Evolutionary conservation across 2,329 filamentous ascomycete genomes (phyloP), one percentile per base, ranked within the genome.

Genomic region (Neocatenulostroma microsporum): DNA sequence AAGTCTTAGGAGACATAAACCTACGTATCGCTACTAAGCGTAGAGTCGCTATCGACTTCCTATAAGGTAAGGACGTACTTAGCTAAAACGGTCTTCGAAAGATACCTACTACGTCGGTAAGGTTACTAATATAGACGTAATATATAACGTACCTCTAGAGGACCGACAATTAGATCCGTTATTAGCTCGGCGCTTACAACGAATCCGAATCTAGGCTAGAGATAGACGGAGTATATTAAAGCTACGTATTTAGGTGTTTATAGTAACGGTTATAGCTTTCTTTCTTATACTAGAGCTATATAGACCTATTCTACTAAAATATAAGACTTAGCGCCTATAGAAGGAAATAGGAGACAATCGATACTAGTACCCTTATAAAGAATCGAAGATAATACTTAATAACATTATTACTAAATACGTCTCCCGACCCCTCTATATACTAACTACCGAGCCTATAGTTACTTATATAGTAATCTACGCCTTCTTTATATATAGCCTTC

Each of bases 401-500:
- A 61, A 57, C 24, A 55, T 66, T 39, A 41, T 67, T 12, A 65
- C 58, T 5, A 68, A 68, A 38, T 60, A 68, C 36, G 52, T 68
- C 14, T 53, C 50, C 10, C 60, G 64, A 1, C 64, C 66, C 0
- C 32, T 67, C 3, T 48, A 49, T 29, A 69, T 72, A 64, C 53
- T 72, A 3, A 41, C 60, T 11, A 68, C 62, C 1, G 66, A 71
- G 41, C 67, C 68, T 0, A 69, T 70, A 48, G 61, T 70, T 8
- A 58, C 62, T 1, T 60, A 56, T 21, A 63, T 70, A 21, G 74
- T 78, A 0, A 49, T 84, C 0, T 46, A 44, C 28, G 60, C 65
- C 2, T 60, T 64, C 1, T 69, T 69, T 40, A 59, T 67, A 13
- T 72, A 69, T 37, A 58, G 57, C 3, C 49, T 71, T 2, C 54